These are phyloP conservation scores for Dactylella cylindrospora DNA, from an alignment of 2,329 filamentous ascomycete genomes.

Conservation along the genomic window DNA sequence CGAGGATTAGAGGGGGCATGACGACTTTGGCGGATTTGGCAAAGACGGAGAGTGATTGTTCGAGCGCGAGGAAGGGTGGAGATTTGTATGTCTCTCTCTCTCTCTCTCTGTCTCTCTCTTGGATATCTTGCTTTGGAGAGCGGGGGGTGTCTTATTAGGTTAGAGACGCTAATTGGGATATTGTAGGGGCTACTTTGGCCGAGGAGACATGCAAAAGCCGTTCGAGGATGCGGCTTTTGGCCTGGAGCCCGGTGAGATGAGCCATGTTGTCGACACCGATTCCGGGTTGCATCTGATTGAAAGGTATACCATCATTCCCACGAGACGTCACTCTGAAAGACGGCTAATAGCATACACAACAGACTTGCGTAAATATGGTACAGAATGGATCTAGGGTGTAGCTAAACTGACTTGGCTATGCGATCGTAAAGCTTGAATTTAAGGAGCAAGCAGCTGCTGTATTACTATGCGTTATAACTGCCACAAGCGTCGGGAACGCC, in stretches of 20 bases:
- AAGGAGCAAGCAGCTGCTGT: too few relatives aligned
- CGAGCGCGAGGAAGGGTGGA: conserved; percentile 87
- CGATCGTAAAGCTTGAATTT: too few relatives aligned
- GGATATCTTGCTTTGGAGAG: neutral
- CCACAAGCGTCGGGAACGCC: too few relatives aligned
- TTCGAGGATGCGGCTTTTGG: conserved; percentile 95
- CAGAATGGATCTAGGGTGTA: too few relatives aligned
- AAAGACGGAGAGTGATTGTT: conserved; percentile 88
- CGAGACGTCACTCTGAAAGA: too few relatives aligned
- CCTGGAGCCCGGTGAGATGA: conserved; percentile 83
- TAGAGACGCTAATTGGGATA: neutral
- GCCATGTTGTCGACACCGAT: conserved; percentile 82
- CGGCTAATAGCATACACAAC: too few relatives aligned
- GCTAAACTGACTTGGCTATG: too few relatives aligned
- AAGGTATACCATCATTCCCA: conserved; percentile 62
- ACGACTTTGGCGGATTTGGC: conserved; percentile 78
- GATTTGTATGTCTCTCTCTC: conserved; percentile 65
- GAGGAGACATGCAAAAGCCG: conserved; percentile 96
- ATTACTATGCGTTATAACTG: too few relatives aligned
- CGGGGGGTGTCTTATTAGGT: neutral
- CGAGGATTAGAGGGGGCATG: conserved; percentile 71
- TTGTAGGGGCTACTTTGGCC: conserved; percentile 79
- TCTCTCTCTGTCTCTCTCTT: neutral
- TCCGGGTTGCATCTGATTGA: conserved; percentile 95
- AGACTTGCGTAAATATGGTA: too few relatives aligned